Base-by-base conservation (phyloP, 2,329 filamentous ascomycete genomes). In the Pseudodiploospora longispora region DNA sequence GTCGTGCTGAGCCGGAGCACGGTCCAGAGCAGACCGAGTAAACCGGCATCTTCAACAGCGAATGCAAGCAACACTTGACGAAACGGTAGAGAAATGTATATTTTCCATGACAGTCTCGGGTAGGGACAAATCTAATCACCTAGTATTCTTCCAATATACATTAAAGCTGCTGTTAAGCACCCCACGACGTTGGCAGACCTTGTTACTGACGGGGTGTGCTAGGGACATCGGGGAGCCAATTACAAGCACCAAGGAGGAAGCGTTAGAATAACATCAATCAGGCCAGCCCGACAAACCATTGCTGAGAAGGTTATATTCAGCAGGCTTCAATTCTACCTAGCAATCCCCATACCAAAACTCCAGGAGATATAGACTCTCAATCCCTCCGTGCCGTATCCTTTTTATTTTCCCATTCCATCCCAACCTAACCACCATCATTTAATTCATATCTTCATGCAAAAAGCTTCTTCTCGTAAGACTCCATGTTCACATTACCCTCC, bases 391-490 rank as follows among this genome's bases (percentile, higher is more conserved):
- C 36, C 40, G 10, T 12, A 19, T 19, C 30, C 36, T 10, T 28
- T 30, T 33, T 34, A 29, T 40, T 38, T 36, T 45, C 38, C 36
- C 36, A 30, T 37, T 41, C 38, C 45, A 32, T 19, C 19, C 19
- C 19, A 39, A 45, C 43, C 12, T 51, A 47, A 44, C 36, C 47
- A 43, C 36, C 43, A 46, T 49, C 38, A 44, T 19, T 47, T 50
- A 51, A 54, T 49, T 55, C 54, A 56, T 50, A 41, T 39, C 46
- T 46, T 67, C 81, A 96, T 59, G 89, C 88, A 70, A 95, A 98
- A 55, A 98, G 85, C 80, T 97, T 98, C 85, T 98, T 98, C 76
- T 97, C 93, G 65, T 95, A 97, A 64, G 87, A 91, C 74, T 97
- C 89, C 77, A 98, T 89, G 72, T 97, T 94, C 50, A 98, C 90